Evolutionary conservation across 768 basidiomycete genomes (phyloP), one percentile per base, ranked within the genome.

Genomic region (Ramaria rubella): DNA sequence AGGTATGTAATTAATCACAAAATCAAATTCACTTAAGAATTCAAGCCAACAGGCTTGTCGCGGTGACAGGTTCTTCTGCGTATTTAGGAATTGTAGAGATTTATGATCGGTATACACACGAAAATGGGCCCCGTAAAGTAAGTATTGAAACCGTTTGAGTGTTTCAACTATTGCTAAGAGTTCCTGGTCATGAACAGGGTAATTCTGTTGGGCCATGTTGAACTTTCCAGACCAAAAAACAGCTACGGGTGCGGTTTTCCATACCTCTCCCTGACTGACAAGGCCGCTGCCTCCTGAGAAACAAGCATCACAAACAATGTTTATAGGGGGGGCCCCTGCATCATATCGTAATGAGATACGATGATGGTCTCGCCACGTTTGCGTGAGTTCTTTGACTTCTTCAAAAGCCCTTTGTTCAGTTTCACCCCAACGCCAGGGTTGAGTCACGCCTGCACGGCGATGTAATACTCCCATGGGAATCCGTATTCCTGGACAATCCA

Each of bases 401-500:
- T 72, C 65, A 50, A 72, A 72, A 0, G 70, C 69, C 0, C 66
- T 53, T 42, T 71, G 71, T 24, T 69, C 63, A 12, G 69, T 70
- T 2, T 31, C 38, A 11, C 59, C 59, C 69, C 72, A 72, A n/a
- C 44, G 23, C 54, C 64, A 71, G 4, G 29, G 5, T 3, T n/a
- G 34, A 4, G 30, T 58, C 5, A 27, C 19, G 0, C 64, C 63
- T 1, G 65, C 64, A 0, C 67, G 29, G 19, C 59, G 54, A 0
- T 59, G 57, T 1, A 77, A 60, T 0, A 72, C 52, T 2, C 66
- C 70, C 70, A 77, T 74, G 3, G 75, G 74, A 1, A 76, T 70
- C 0, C 70, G 61, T 1, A 78, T 59, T 0, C 59, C 59, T 0
- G 61, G 57, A 1, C 70, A 61, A 29, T 74, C 72, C 43, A 68